Percentiles rank a stretch among this genome's conserved stretches.
These are phyloP conservation scores for Pelargonium citronellum DNA, from an alignment of 441 rosid genomes.

Conservation along the genomic window DNA sequence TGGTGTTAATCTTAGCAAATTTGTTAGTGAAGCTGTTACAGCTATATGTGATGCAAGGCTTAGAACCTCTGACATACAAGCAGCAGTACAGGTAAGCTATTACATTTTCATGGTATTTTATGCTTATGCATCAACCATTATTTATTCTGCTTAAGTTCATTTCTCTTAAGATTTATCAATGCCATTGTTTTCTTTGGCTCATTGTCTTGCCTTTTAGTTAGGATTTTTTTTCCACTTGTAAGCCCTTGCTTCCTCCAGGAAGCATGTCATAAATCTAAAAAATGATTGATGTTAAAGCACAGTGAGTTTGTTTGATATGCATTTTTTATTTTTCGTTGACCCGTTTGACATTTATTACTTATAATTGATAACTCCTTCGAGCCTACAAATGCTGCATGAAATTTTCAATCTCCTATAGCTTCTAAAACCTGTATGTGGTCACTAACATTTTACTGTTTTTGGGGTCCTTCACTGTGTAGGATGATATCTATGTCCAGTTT, in stretches of 20 bases:
- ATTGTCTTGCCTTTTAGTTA: neutral
- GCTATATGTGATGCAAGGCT: slow-evolving; percentile 98
- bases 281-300: neutral
- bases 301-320: neutral
- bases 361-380: neutral
- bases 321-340: neutral
- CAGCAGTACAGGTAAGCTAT: slow-evolving; percentile 78
- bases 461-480: neutral
- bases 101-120: neutral
- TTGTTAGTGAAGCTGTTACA: slow-evolving; percentile 95
- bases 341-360: neutral
- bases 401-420: neutral
- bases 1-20: slow-evolving; percentile 80
- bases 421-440: too few relatives aligned
- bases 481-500: neutral
- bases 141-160: too few relatives aligned
- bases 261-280: too few relatives aligned
- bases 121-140: neutral
- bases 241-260: too few relatives aligned
- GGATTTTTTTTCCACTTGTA: too few relatives aligned
- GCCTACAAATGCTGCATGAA: neutral
- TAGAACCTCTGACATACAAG: slow-evolving; percentile 82
- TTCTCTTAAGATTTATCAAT: neutral
- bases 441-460: neutral
- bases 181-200: too few relatives aligned